Conservation (phyloP, 495 filamentous ascomycete genomes). For the Neurospora intermedia region DNA sequence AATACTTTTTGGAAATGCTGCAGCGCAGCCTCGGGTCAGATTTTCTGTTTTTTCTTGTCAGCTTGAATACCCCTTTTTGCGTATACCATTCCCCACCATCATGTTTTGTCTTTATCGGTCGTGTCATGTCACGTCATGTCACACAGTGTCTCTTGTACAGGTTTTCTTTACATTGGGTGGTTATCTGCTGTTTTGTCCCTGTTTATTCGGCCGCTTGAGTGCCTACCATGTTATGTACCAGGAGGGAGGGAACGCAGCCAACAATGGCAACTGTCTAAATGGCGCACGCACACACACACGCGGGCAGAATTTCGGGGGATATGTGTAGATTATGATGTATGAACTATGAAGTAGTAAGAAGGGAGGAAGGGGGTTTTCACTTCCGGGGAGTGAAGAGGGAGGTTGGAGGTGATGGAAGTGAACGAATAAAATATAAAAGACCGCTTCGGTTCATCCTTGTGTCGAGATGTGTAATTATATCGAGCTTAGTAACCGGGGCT, state of each 20-base stretch:
- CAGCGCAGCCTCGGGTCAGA: constrained; percentile 3
- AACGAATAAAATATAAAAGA: background rate
- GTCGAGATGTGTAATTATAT: background rate
- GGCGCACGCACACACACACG: background rate
- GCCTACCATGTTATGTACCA: background rate
- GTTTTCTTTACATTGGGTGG: background rate
- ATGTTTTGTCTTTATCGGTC: background rate
- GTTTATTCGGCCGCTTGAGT: background rate
- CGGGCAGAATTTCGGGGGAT: background rate
- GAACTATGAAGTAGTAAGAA: background rate
- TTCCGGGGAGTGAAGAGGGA: background rate
- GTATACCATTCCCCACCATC: background rate
- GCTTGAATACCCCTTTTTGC: background rate
- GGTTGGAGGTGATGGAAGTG: background rate
- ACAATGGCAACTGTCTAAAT: background rate
- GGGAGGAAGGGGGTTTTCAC: background rate
- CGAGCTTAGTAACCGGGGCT: background rate
- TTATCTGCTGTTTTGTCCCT: background rate
- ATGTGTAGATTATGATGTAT: background rate
- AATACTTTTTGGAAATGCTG: background rate
- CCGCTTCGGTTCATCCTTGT: background rate
- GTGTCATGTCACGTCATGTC: background rate
- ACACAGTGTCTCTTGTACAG: background rate
- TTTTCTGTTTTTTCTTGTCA: background rate
- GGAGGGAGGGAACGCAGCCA: background rate